A percentile compares a stretch with the other conserved stretches of the same genome.
phyloP scores from a whole-genome alignment of 345 rosid species.

The Dimocarpus longan region DNA sequence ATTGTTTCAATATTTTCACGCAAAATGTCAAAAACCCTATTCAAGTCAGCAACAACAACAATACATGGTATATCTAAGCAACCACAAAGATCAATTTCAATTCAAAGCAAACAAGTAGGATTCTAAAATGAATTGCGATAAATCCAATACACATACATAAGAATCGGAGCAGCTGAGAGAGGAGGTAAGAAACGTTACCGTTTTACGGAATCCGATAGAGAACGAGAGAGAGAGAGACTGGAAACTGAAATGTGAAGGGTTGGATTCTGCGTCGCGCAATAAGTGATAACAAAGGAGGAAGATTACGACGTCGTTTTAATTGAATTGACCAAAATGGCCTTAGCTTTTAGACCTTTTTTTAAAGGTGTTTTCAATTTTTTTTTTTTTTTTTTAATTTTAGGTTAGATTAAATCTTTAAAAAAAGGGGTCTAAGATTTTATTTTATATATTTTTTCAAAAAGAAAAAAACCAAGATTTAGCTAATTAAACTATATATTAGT shows the following conservation, averaged over 20 bases:
- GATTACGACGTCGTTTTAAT: neutral
- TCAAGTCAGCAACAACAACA: neutral
- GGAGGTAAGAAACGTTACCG: neutral
- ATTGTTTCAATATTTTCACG: neutral
- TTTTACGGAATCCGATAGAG: neutral
- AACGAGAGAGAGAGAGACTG: neutral
- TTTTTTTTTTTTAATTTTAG: too few species aligned
- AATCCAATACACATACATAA: neutral
- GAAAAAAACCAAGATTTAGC: too few species aligned
- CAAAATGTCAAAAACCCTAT: neutral
- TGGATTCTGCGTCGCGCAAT: neutral
- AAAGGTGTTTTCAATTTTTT: too few species aligned
- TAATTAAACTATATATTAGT: too few species aligned
- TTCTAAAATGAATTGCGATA: neutral
- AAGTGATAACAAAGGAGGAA: neutral
- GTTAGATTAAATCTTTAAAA: too few species aligned
- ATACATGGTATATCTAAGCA: neutral
- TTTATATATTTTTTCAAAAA: too few species aligned
- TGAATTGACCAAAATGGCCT: neutral
- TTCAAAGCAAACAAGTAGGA: neutral
- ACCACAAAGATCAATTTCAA: neutral
- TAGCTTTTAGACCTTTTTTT: neutral
- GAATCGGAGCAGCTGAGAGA: neutral
- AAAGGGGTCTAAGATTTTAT: too few species aligned
- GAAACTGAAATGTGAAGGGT: neutral